These are phyloP conservation scores for Croton laevigatus DNA, from an alignment of 441 rosid species.

Conservation along the genomic window DNA sequence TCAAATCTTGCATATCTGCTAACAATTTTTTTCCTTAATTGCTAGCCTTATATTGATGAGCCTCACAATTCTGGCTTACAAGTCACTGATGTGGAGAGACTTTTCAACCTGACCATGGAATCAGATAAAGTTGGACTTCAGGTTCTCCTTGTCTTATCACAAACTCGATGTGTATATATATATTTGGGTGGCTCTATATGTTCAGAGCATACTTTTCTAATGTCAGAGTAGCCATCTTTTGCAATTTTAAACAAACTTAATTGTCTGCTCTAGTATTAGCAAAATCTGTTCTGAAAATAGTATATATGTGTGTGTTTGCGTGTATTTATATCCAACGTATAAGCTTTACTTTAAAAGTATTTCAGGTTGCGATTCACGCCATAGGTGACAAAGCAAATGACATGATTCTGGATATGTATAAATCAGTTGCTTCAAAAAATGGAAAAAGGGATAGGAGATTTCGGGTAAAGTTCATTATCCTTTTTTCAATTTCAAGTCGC, in stretches of 20 bases:
- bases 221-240: too few relatives aligned
- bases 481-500: background rate
- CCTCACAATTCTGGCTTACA: constrained; percentile 69
- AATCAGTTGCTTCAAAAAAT: constrained; percentile 52
- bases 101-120: constrained; percentile 64
- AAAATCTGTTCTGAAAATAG: too few relatives aligned
- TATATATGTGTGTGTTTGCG: background rate
- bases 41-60: constrained; percentile 65
- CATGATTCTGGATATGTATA: constrained; percentile 61
- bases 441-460: constrained; percentile 80
- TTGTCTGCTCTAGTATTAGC: too few relatives aligned
- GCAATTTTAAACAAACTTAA: too few relatives aligned
- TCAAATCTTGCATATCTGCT: background rate
- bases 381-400: constrained; percentile 92
- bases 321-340: background rate
- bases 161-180: too few relatives aligned
- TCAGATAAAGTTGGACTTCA: constrained; percentile 79
- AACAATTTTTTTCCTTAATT: constrained; percentile 17
- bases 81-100: constrained; percentile 51
- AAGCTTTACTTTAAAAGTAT: constrained; percentile 14
- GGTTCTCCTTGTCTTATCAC: constrained; percentile 36
- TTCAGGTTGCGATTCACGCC: constrained; percentile 89
- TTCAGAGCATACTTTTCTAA: too few relatives aligned
- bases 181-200: too few relatives aligned
- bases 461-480: constrained; percentile 49